phyloP scores from a whole-genome alignment of 2,329 filamentous ascomycete genomes.

The Aspergillus novoparasiticus region DNA sequence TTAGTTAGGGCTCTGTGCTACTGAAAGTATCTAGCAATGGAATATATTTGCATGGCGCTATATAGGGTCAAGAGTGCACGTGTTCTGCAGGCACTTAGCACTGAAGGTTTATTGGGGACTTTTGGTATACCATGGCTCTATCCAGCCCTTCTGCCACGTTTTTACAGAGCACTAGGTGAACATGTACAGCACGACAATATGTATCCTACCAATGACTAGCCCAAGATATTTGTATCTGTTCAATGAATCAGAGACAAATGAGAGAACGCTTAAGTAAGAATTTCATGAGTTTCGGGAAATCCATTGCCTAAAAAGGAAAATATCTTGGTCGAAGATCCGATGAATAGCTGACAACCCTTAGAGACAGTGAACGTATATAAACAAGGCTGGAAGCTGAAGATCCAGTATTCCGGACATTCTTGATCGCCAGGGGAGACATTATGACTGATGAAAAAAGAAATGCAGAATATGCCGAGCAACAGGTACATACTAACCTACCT shows the following conservation, averaged over 20 bases:
- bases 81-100: too few species aligned
- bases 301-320: neutral
- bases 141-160: constrained; percentile 15
- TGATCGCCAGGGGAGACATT: neutral
- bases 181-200: too few species aligned
- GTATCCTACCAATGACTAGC: too few species aligned
- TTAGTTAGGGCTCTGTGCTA: too few species aligned
- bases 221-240: too few species aligned
- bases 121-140: constrained; percentile 24
- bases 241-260: constrained; percentile 6
- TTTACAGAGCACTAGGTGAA: too few species aligned
- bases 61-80: too few species aligned
- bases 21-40: too few species aligned
- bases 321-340: neutral
- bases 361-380: neutral
- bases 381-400: neutral
- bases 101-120: constrained; percentile 6
- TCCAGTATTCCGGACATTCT: neutral
- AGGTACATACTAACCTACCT: neutral
- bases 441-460: neutral
- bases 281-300: neutral
- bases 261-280: constrained; percentile 6
- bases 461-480: neutral
- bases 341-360: neutral
- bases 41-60: too few species aligned